Base-by-base conservation (phyloP, 108 stramenopile genomes). In the Aurantiochytrium sp. region DNA sequence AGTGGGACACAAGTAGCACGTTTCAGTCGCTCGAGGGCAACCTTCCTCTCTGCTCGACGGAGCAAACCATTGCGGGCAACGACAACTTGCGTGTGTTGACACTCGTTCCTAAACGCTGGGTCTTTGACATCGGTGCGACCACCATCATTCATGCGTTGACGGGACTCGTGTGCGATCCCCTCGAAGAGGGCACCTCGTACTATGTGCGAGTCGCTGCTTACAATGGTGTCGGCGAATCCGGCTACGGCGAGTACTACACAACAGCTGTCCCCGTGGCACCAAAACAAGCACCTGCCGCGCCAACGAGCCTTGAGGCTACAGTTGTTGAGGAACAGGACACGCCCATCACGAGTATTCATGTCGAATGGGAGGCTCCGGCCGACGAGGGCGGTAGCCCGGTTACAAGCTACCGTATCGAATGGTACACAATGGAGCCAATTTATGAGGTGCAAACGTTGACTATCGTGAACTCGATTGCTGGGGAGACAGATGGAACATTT, bases 351-450 rank as follows among this genome's bases (percentile, higher is more conserved):
- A 42, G 19, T 4, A 5, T 43, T 19, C 51, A 88, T 71, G 92
- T 92, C 58, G 44, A 83, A 19, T 93, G 92, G 92, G 58, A 44
- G 18, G 49, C 92, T 14, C 91, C 92, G 18, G 53, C 88, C 10
- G 88, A 90, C 29, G 90, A 87, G 19, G 92, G 92, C 10, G 92
- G 92, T n/a, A 89, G 91, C 25, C 87, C 90, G n/a, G 49, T 92
- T 5, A 64, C 91, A 16, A 89, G 90, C 44, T 93, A 93, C 87
- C 89, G 91, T 58, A 91, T 93, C 5, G 92, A 93, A 91, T 93
- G 92, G 92, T 92, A 44, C 55, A 73, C 92, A 58, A 58, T 88
- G 21, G 88, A 90, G 5, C 53, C 60, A 8, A 90, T 89, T 49
- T 42, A 88, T 42, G 93, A 94, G 71, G 76, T 93, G 16, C 93